These are phyloP conservation scores for Anthracocystis walkeri DNA, from an alignment of 1,284 basidiomycete genomes.

Conservation along the genomic window DNA sequence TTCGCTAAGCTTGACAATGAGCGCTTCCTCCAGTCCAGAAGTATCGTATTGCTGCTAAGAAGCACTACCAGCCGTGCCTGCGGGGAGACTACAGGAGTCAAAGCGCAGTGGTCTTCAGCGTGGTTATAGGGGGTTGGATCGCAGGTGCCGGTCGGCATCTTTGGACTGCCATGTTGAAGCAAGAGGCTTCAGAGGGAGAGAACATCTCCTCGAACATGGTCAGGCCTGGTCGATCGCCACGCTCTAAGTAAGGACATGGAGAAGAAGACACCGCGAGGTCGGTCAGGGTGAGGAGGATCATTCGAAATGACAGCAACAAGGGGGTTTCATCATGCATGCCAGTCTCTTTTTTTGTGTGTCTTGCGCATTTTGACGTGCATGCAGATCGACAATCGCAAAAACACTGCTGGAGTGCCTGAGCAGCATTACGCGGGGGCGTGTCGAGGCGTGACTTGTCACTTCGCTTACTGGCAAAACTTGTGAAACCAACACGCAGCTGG, in stretches of 20 bases:
- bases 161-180: not conserved
- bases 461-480: slow-evolving; percentile 4
- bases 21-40: slow-evolving; percentile 3
- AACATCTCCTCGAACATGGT: too few species aligned
- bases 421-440: not conserved
- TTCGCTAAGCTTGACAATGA: not conserved
- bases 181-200: too few species aligned
- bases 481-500: slow-evolving; percentile 15
- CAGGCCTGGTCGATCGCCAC: slow-evolving; percentile 1
- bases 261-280: not conserved
- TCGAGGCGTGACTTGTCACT: slow-evolving; percentile 29
- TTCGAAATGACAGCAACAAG: slow-evolving; percentile 18
- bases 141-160: slow-evolving; percentile 8
- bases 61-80: not conserved
- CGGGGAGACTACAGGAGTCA: slow-evolving; percentile 1
- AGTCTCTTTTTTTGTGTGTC: not conserved
- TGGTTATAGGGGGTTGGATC: slow-evolving; percentile 7
- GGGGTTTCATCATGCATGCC: slow-evolving; percentile 12
- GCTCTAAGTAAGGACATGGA: not conserved
- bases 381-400: not conserved
- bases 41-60: not conserved
- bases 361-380: slow-evolving; percentile 32
- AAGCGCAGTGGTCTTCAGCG: not conserved
- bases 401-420: slow-evolving; percentile 5
- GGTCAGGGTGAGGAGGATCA: not conserved